Evolutionary conservation across 331 rosid genomes (phyloP).

Genomic region (Pyracantha coccinea): DNA sequence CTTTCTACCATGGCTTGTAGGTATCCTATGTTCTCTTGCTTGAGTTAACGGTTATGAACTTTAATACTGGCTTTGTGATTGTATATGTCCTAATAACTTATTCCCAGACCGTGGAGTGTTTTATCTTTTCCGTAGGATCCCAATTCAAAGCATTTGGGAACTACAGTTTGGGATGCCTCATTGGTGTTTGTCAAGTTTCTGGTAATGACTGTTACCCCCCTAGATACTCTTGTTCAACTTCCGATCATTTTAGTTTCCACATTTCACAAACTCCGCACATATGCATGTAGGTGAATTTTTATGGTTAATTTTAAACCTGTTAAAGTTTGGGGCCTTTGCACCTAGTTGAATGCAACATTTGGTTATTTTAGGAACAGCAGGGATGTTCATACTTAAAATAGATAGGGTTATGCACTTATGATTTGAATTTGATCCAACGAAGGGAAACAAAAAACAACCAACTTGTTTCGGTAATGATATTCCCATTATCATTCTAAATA

Average conservation of each 20-base stretch:
- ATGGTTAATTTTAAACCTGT: not conserved
- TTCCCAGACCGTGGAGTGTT: constrained; percentile 17
- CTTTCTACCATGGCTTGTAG: not conserved
- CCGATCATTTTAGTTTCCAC: not conserved
- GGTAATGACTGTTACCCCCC: constrained; percentile 34
- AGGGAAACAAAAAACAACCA: not conserved
- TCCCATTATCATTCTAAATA: not conserved
- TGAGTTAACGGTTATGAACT: not conserved
- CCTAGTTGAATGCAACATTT: not conserved
- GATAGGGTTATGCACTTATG: not conserved
- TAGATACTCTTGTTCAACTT: not conserved
- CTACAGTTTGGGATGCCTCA: constrained; percentile 98
- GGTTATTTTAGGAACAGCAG: not conserved
- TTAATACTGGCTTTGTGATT: not conserved
- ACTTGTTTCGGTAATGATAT: not conserved
- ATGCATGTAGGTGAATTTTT: not conserved
- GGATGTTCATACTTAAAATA: not conserved
- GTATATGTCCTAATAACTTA: constrained; percentile 1
- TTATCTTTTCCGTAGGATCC: constrained; percentile 56
- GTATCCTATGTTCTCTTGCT: not conserved
- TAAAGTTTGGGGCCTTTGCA: not conserved
- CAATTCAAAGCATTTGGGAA: constrained; percentile 90
- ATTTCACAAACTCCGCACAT: not conserved
- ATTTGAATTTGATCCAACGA: not conserved
- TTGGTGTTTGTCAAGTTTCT: constrained; percentile 82